Conservation (phyloP, 139 green algal species). For the Chlamydomonas urium region DNA sequence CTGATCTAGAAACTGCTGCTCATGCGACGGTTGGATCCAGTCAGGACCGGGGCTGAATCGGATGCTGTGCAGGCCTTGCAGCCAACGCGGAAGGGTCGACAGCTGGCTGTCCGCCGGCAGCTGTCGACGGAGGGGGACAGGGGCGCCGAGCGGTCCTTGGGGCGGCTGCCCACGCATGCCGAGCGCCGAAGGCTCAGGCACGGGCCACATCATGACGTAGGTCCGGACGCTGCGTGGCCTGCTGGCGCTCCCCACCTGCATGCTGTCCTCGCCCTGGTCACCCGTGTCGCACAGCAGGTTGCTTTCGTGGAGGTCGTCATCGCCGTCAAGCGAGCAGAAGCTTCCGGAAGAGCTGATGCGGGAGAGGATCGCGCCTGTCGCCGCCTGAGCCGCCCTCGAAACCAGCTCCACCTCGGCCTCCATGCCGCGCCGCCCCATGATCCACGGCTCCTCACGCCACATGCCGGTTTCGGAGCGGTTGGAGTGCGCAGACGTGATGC, state of each 20-base stretch:
- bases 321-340: no score
- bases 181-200: not conserved
- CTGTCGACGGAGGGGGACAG: no score
- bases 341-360: no score
- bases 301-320: no score
- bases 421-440: conserved; percentile 5
- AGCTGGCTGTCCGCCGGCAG: not conserved
- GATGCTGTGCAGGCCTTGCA: conserved; percentile 30
- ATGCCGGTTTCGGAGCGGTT: not conserved
- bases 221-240: no score
- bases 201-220: conserved; percentile 21
- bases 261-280: no score
- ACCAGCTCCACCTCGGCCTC: not conserved
- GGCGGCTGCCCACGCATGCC: conserved; percentile 5
- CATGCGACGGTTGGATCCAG: conserved; percentile 26
- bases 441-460: not conserved
- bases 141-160: no score
- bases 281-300: no score
- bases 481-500: not conserved
- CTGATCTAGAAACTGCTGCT: not conserved
- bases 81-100: conserved; percentile 19
- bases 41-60: conserved; percentile 30
- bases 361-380: no score
- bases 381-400: no score
- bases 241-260: no score